Evolutionary conservation across 2,329 filamentous ascomycete genomes (phyloP), one percentile per base, ranked within the genome.

Genomic region (Purpureocillium takamizusanense): DNA sequence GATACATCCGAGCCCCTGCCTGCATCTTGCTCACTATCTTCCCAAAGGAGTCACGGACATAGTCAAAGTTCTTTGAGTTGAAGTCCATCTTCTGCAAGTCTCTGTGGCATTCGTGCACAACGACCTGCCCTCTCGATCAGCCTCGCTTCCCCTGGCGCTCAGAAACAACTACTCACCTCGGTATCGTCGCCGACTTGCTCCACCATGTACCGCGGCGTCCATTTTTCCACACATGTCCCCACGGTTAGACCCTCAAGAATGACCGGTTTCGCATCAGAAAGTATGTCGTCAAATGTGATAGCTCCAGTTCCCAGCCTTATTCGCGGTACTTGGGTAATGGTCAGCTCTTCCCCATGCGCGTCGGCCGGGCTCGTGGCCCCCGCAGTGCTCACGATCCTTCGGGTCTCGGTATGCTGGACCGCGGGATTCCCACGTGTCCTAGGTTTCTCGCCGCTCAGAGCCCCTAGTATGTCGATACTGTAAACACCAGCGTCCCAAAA

Each of bases 51-150:
- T 81, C 79, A 4, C 77, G 85, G 8, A 73, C 67, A 54, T 94
- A 94, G 29, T 66, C 62, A 54, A 94, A 94, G 57, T 94, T 94
- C 60, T 94, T 94, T 33, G 70, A 67, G 41, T 79, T 79, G 53
- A 95, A 94, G 48, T 86, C 81, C 82, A 94, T 87, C 33, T 74
- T 74, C 23, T 74, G 66, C 4, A 66, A 70, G 17, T 59, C 48
- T 21, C 37, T 40, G 7, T 67, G 60, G 15, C 81, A 78, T 46
- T 85, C 75, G 51, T 95, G 88, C 4, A 94, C 75, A 10, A 87
- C 69, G 12, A 94, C 73, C 74, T 85, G 23, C n/a, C 9, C 8
- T 9, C 18, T 38, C n/a, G 35, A 37, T 40, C 17, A 38, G 17
- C 18, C 31, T 10, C 10, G 32, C 16, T 1, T 2, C 1, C 7